Conservation (phyloP, 495 filamentous ascomycete species). For the Durotheca rogersii region DNA sequence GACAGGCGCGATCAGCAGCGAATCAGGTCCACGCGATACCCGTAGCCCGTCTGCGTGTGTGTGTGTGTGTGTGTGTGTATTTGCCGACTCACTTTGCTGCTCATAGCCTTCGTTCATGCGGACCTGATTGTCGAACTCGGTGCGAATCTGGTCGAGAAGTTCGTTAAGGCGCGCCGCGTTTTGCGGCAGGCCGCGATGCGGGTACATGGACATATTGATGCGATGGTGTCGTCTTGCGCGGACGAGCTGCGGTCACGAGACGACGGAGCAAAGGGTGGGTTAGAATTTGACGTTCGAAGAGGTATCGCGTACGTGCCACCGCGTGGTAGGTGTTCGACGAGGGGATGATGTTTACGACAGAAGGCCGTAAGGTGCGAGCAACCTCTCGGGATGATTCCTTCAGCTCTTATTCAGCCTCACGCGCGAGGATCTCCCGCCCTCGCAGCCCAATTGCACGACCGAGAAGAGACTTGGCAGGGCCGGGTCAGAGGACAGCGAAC, state of each 20-base stretch:
- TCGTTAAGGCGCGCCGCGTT: conserved; percentile 74
- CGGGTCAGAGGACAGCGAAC: conserved; percentile 22
- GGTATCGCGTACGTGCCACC: conserved; percentile 5
- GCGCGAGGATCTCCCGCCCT: conserved; percentile 16
- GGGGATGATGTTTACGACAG: too few species aligned
- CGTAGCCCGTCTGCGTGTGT: background rate
- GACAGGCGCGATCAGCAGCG: background rate
- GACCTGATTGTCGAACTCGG: conserved; percentile 84
- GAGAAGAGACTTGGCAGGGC: conserved; percentile 17
- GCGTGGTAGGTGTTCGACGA: background rate
- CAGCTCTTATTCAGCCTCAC: conserved; percentile 5
- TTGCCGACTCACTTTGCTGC: conserved; percentile 72
- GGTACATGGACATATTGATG: conserved; percentile 76
- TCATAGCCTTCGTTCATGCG: conserved; percentile 78
- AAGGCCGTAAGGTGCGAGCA: too few species aligned
- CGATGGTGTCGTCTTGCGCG: conserved; percentile 9
- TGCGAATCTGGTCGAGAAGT: conserved; percentile 83
- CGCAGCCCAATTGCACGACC: conserved; percentile 24
- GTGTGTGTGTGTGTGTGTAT: too few species aligned
- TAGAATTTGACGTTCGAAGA: too few species aligned
- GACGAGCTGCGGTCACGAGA: background rate
- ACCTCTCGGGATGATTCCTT: background rate
- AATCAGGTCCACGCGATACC: background rate
- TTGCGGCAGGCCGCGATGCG: conserved; percentile 76
- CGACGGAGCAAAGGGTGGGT: background rate